Base-by-base conservation (phyloP, 352 stramenopile species). In the Globisporangium yorkense region DNA sequence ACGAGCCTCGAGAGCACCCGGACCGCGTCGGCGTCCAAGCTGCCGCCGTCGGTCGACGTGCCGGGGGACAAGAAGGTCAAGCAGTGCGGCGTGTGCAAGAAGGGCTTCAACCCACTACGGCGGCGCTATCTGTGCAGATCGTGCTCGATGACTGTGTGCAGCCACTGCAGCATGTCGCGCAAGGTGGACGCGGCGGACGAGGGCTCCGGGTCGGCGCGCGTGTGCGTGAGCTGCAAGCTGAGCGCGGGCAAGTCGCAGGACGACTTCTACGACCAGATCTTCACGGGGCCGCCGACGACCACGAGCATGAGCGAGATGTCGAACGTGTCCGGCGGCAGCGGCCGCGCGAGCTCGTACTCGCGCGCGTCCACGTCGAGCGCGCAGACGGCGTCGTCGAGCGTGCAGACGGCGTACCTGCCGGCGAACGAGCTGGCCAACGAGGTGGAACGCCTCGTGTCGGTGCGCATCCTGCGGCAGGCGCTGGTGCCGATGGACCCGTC, bases 141-240 rank as follows among this genome's bases (percentile, higher is more conserved):
- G 41, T 95, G 85, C 57, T 74, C 71, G 8, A 69, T 71, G 35
- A 81, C 89, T 1, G 77, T 95, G 5, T 95, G 85, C 72, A 85
- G 70, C 49, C 81, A 80, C 60, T 95, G 85, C 71, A 89, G 79
- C 58, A 81, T 84, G 62, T 69, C 68, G 54, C 75, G 75, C 56
- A 84, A 83, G 53, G 65, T 79, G 13, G 76, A 84, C 41, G 70
- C 68, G 8, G 71, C 59, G 7, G 76, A 87, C 50, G 76, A 86
- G 46, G 72, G 74, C 29, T 58, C 68, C 4, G 72, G 74, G 27
- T 90, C 77, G 13, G 66, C 84, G 61, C 83, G 85, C 56, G 84
- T 93, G 59, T 95, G 85, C 61, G 74, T 92, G 35, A 80, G 71
- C 59, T 95, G 85, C 69, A 94, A 92, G 63, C 68, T 90, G 58